Percentiles rank a stretch among this genome's conserved stretches.
Conservation (phyloP, 2,329 filamentous ascomycete species). For the Cordyceps cicadae region DNA sequence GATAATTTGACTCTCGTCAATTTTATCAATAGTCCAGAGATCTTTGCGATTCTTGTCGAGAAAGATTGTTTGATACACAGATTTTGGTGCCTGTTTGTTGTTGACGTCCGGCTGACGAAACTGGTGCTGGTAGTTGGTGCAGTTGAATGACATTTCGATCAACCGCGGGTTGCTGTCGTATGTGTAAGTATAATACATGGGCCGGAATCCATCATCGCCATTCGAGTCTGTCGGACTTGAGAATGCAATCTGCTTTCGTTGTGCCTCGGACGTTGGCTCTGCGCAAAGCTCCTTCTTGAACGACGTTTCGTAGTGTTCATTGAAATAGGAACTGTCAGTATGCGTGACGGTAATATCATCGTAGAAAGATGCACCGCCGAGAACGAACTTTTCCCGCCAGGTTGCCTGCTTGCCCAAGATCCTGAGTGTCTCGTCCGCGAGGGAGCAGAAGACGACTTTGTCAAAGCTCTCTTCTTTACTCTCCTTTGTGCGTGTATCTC, state of each 20-base stretch:
- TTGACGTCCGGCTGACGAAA: slow-evolving; percentile 39
- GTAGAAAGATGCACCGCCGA: slow-evolving; percentile 62
- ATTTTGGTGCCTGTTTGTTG: slow-evolving; percentile 32
- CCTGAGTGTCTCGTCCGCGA: slow-evolving; percentile 55
- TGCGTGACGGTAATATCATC: slow-evolving; percentile 67
- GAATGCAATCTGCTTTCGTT: slow-evolving; percentile 31
- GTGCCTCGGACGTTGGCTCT: slow-evolving; percentile 33
- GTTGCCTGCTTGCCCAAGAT: slow-evolving; percentile 50
- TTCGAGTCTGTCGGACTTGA: slow-evolving; percentile 38
- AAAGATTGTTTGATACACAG: slow-evolving; percentile 65
- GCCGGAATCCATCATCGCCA: slow-evolving; percentile 45
- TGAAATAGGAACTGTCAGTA: slow-evolving; percentile 56
- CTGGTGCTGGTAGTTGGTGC: slow-evolving; percentile 67
- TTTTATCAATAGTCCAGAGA: slow-evolving; percentile 52
- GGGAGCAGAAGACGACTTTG: slow-evolving; percentile 57
- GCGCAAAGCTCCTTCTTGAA: slow-evolving; percentile 45
- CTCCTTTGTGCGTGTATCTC: slow-evolving; percentile 43
- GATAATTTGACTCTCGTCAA: slow-evolving; percentile 52
- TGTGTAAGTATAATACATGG: slow-evolving; percentile 58
- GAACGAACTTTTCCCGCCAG: slow-evolving; percentile 55
- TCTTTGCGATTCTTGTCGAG: slow-evolving; percentile 49
- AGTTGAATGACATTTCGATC: slow-evolving; percentile 66
- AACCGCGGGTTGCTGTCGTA: slow-evolving; percentile 48
- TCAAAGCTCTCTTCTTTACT: slow-evolving; percentile 50
- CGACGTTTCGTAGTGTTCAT: slow-evolving; percentile 57